Evolutionary conservation across 805 yeast species (phyloP), one percentile per base, ranked within the genome.

Genomic region (Sugiyamaella smithiae): DNA sequence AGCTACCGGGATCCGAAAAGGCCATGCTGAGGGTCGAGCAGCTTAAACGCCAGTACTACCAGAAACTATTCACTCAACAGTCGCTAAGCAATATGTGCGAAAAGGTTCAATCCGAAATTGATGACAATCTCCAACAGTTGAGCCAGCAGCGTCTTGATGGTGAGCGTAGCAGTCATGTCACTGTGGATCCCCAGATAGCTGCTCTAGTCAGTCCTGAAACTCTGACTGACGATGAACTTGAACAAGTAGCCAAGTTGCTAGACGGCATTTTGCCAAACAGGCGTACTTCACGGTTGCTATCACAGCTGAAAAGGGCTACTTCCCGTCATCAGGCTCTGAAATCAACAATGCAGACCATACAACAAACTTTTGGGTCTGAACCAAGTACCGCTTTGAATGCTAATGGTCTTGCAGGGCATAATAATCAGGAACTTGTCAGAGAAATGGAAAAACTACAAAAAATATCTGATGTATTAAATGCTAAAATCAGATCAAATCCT

Each of bases 31-130:
- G 40, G 31, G 45, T 50, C 35, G 46, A 50, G 32, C 16, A 46
- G 17, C 17, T 31, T 9, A 25, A 25, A 19, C 32, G 33, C 19
- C 23, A 7, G 5, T 51, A 48, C 29, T 33, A 41, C 20, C 46
- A 46, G 32, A 32, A 25, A 25, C 17, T 51, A 14, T 48, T 51
- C 25, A 51, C 45, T 19, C 52, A 44, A 20, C 54, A 51, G 29
- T 25, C 43, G 12, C 32, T 40, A 5, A n/a, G 20, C 17, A 4
- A 9, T 17, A 12, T 26, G 20, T 25, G 32, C 16, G 23, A 26
- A 3, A 16, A 40, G 11, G 43, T 26, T 25, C 38, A 35, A 19
- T 19, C 23, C 20, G 19, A 26, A 20, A 19, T 25, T 11, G 32
- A 25, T n/a, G 12, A 16, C 17, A 26, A 40, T 31, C 33, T 12